Percentiles rank a stretch among this genome's conserved stretches.
phyloP scores from a whole-genome alignment of 495 filamentous ascomycete species.

The Chaetomium cochliodes region DNA sequence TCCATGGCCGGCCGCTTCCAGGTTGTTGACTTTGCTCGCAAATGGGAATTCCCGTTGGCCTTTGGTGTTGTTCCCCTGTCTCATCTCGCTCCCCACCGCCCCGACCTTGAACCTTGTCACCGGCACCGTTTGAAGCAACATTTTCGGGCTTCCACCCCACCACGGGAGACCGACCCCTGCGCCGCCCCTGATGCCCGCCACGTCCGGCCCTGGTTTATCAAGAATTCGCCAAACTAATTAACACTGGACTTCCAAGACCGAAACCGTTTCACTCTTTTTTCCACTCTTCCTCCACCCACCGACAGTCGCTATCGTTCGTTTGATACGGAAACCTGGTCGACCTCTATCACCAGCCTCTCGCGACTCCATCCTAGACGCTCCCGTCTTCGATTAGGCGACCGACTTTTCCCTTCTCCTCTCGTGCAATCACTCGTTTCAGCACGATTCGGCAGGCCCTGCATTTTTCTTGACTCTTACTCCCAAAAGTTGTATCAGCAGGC shows the following conservation, averaged over 20 bases:
- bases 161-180: not conserved
- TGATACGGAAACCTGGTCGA: not conserved
- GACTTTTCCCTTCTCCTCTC: not conserved
- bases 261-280: not conserved
- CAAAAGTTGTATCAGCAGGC: not conserved
- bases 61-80: not conserved
- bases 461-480: not conserved
- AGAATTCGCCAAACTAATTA: not conserved
- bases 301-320: slow-evolving; percentile 13
- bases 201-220: not conserved
- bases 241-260: not conserved
- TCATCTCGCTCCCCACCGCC: not conserved
- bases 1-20: too few species aligned
- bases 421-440: slow-evolving; percentile 11
- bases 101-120: not conserved
- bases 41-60: not conserved
- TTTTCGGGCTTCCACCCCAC: slow-evolving; percentile 1
- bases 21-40: not conserved
- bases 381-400: not conserved
- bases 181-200: slow-evolving; percentile 1
- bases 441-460: slow-evolving; percentile 8
- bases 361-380: not conserved
- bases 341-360: not conserved
- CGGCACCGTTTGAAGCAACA: slow-evolving; percentile 2
- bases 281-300: not conserved